Evolutionary conservation across 768 basidiomycete species (phyloP).

Genomic region (Floccularia luteovirens): DNA sequence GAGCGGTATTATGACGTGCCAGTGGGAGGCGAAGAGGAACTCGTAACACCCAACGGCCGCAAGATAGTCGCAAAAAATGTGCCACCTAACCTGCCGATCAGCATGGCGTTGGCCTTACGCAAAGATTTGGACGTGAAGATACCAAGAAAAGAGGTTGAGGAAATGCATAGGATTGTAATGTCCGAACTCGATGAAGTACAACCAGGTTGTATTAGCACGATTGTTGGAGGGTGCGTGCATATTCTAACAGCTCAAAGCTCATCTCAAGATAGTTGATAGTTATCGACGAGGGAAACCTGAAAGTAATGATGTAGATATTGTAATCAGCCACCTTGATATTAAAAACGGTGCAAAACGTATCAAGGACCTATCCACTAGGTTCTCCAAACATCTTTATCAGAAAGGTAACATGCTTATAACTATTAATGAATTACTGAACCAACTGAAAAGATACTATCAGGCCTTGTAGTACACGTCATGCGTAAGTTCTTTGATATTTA

Average conservation of each 20-base stretch:
- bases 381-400: constrained; percentile 51
- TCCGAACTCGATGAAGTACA: constrained; percentile 55
- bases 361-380: constrained; percentile 52
- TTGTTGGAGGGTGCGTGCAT: constrained; percentile 70
- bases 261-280: constrained; percentile 24
- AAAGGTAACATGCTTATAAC: constrained; percentile 37
- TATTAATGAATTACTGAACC: background rate
- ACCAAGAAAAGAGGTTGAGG: constrained; percentile 67
- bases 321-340: constrained; percentile 66
- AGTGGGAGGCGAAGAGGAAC: constrained; percentile 11
- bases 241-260: background rate
- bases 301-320: constrained; percentile 86
- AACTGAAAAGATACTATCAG: constrained; percentile 19
- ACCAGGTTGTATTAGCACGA: constrained; percentile 62
- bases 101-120: constrained; percentile 51
- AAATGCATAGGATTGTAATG: constrained; percentile 65
- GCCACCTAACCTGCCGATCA: constrained; percentile 33
- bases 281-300: constrained; percentile 78
- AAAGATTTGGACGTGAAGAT: constrained; percentile 52
- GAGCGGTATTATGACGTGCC: constrained; percentile 54
- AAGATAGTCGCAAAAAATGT: constrained; percentile 8
- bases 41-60: constrained; percentile 26
- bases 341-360: constrained; percentile 34
- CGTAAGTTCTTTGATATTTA: constrained; percentile 39
- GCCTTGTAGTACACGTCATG: constrained; percentile 77